Conservation (phyloP, 169 alveolate species). For the Plasmodium vinckei region DNA sequence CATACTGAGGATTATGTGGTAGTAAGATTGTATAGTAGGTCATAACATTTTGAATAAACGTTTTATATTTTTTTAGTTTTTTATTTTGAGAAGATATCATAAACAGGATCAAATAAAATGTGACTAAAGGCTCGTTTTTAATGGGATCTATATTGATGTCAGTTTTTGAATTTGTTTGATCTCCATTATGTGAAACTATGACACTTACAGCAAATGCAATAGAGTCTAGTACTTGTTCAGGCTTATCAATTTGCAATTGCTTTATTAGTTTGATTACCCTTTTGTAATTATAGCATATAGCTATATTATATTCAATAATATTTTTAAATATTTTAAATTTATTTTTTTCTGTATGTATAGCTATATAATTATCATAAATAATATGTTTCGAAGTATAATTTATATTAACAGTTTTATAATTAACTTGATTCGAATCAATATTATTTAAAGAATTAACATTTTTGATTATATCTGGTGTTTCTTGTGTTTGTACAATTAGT, state of each 20-base stretch:
- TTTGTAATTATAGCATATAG: constrained; percentile 11
- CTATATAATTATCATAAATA: constrained; percentile 30
- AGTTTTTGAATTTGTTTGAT: too few relatives aligned
- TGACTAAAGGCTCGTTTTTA: background rate
- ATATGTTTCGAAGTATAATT: background rate
- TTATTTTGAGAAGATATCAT: constrained; percentile 30
- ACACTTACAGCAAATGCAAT: constrained; percentile 22
- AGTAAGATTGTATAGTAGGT: constrained; percentile 7
- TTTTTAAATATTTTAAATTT: constrained; percentile 40
- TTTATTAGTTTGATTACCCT: constrained; percentile 21
- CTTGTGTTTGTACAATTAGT: constrained; percentile 21
- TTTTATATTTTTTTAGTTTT: constrained; percentile 23
- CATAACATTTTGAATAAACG: constrained; percentile 6
- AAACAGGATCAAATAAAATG: constrained; percentile 48
- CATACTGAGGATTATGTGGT: constrained; percentile 1
- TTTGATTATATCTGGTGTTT: background rate
- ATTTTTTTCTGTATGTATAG: constrained; percentile 30
- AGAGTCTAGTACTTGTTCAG: constrained; percentile 16
- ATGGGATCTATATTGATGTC: too few relatives aligned
- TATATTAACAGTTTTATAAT: background rate
- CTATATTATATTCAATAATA: constrained; percentile 26
- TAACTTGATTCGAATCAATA: background rate
- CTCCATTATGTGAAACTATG: background rate
- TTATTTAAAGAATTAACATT: too few relatives aligned
- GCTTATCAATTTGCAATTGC: constrained; percentile 9